Evolutionary conservation across 2,329 filamentous ascomycete species (phyloP).

Genomic region (Monosporascus ibericus): DNA sequence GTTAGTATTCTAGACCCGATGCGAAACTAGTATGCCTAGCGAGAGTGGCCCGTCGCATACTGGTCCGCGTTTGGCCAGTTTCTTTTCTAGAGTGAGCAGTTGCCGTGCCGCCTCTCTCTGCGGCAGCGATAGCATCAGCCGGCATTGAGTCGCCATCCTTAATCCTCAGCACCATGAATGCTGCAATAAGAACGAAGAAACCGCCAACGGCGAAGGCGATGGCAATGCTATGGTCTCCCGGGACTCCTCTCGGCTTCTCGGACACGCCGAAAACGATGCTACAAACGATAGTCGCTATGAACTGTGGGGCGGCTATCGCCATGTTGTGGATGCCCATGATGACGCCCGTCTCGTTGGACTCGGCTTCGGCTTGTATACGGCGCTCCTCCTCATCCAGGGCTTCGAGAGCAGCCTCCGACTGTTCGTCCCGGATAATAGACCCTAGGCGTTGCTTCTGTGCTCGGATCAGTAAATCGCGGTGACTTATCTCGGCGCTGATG

Average conservation of each 20-base stretch:
- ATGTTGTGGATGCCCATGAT: slow-evolving; percentile 96
- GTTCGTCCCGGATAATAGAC: slow-evolving; percentile 14
- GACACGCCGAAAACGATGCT: slow-evolving; percentile 77
- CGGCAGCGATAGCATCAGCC: slow-evolving; percentile 32
- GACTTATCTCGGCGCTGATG: slow-evolving; percentile 86
- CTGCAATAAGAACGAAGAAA: slow-evolving; percentile 68
- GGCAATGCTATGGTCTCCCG: slow-evolving; percentile 80
- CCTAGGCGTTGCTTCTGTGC: slow-evolving; percentile 28
- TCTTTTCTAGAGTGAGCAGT: slow-evolving; percentile 32
- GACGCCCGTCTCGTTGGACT: slow-evolving; percentile 75
- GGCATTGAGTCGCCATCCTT: slow-evolving; percentile 48
- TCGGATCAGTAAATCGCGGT: slow-evolving; percentile 59
- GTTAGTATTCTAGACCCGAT: slow-evolving; percentile 40
- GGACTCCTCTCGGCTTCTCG: slow-evolving; percentile 79
- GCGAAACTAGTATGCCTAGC: slow-evolving; percentile 44
- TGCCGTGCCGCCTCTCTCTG: slow-evolving; percentile 36
- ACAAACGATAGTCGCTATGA: slow-evolving; percentile 79
- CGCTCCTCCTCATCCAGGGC: slow-evolving; percentile 25
- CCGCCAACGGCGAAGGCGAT: slow-evolving; percentile 85
- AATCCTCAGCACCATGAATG: slow-evolving; percentile 63
- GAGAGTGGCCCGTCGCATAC: slow-evolving; percentile 38
- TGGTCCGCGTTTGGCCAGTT: slow-evolving; percentile 36
- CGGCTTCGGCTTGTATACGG: slow-evolving; percentile 43
- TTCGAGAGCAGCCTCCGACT: slow-evolving; percentile 13
- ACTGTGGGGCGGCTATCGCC: slow-evolving; percentile 84